Evolutionary conservation across 768 basidiomycete genomes (phyloP).

Genomic region (Lactifluus subvellereus): DNA sequence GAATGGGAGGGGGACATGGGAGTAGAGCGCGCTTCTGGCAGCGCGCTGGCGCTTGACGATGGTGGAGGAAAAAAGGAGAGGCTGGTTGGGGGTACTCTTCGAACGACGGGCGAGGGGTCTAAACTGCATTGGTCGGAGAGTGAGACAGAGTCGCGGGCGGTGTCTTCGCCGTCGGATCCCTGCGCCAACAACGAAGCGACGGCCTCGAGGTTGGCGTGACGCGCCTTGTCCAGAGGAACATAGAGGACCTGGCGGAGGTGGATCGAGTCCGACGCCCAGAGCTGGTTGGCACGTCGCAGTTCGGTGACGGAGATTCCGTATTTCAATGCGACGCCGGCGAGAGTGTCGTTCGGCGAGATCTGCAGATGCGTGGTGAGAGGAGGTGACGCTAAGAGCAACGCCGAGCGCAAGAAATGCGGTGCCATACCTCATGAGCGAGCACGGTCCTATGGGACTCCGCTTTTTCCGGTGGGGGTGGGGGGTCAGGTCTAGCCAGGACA

Average conservation of each 20-base stretch:
- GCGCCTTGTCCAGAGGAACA: slow-evolving; percentile 64
- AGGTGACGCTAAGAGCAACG: background rate
- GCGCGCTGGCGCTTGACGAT: slow-evolving; percentile 5
- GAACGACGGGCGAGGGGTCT: slow-evolving; percentile 25
- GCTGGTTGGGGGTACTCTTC: slow-evolving; percentile 30
- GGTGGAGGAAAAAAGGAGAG: slow-evolving; percentile 33
- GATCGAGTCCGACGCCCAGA: slow-evolving; percentile 92
- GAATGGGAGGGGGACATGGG: background rate
- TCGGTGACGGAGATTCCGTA: slow-evolving; percentile 83
- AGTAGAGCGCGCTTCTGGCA: background rate
- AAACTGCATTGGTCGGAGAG: background rate
- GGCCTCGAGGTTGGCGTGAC: slow-evolving; percentile 37
- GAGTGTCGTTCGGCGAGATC: slow-evolving; percentile 71
- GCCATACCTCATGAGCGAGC: slow-evolving; percentile 52
- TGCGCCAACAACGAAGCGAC: slow-evolving; percentile 24
- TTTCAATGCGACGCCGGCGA: slow-evolving; percentile 82
- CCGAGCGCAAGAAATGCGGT: background rate
- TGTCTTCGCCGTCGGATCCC: background rate
- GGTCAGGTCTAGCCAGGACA: background rate
- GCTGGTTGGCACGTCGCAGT: slow-evolving; percentile 80
- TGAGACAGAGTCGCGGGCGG: background rate
- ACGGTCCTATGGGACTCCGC: slow-evolving; percentile 35
- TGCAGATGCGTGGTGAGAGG: background rate
- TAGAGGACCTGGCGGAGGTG: slow-evolving; percentile 79
- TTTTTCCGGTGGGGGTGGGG: background rate